These are phyloP conservation scores for Boeremia exigua DNA, from an alignment of 2,329 filamentous ascomycete genomes.

Conservation along the genomic window DNA sequence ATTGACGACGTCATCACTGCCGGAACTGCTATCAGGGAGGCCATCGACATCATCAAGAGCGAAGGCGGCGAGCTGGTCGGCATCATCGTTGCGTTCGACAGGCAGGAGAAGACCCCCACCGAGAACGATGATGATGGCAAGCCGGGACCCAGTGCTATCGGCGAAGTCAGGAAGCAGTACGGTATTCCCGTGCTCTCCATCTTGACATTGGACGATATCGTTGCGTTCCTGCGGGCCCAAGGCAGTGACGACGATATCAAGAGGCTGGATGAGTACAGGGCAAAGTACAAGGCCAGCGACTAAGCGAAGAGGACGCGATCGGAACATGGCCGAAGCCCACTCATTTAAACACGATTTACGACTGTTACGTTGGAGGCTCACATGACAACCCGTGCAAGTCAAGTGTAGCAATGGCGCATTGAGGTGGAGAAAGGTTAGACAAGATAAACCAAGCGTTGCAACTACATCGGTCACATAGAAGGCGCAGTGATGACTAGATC, in stretches of 20 bases:
- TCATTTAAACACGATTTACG: constrained; percentile 1
- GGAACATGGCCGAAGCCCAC: background rate
- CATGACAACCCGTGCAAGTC: background rate
- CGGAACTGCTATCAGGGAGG: constrained; percentile 91
- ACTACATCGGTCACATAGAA: background rate
- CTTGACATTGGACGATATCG: constrained; percentile 81
- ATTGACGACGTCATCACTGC: constrained; percentile 97
- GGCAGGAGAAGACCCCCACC: constrained; percentile 79
- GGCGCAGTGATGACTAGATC: background rate
- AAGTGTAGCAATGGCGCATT: background rate
- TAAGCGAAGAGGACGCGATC: constrained; percentile 13
- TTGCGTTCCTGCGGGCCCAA: constrained; percentile 52
- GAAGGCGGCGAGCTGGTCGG: constrained; percentile 86
- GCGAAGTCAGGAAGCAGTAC: constrained; percentile 82
- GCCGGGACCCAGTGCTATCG: constrained; percentile 79
- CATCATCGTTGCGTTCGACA: constrained; percentile 86
- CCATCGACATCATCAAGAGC: constrained; percentile 84
- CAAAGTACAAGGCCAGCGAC: constrained; percentile 50
- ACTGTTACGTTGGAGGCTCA: constrained; percentile 1
- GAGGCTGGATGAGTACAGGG: constrained; percentile 49
- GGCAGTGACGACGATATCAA: constrained; percentile 55
- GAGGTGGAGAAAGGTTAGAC: background rate
- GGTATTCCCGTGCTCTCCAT: constrained; percentile 84
- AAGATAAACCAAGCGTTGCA: background rate
- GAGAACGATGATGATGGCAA: constrained; percentile 67